Evolutionary conservation across 768 basidiomycete genomes (phyloP), one percentile per base, ranked within the genome.

Genomic region (Gloeostereum incarnatum): DNA sequence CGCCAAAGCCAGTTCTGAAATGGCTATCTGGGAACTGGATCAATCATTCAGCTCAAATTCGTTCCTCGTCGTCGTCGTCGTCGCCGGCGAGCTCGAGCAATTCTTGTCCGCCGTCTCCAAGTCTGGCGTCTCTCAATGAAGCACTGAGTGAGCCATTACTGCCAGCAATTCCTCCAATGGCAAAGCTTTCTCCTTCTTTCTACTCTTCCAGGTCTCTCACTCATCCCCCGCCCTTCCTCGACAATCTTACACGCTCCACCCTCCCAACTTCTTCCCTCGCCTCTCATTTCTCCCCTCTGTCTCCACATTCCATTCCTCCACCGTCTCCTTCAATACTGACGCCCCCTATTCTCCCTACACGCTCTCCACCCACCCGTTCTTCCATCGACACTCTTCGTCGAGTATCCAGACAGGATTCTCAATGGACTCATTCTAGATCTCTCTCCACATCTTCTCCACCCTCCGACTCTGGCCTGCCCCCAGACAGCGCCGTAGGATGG

Each of bases 251-350:
- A 3, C 71, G 78, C 32, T 65, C 71, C 1, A 75, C 81, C 0
- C 66, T 81, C 18, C 81, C 83, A 18, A 79, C 73, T 5, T 62
- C 77, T 5, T 73, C 77, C 1, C n/a, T n/a, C n/a, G n/a, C n/a
- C n/a, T n/a, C n/a, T n/a, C n/a, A 57, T 81, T 10, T 73, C 78
- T 0, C 67, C 65, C 9, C 49, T 62, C 51, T 8, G 47, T 45
- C 27, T 46, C 30, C 47, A 22, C 31, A 34, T 27, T 43, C 45
- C 23, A 38, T 45, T 27, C 19, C 18, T 2, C 14, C n/a, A 23
- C 20, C 24, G 4, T 38, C 18, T 5, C 34, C 44, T 13, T 42
- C 41, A 35, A 48, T 45, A 40, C 42, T 42, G 40, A 33, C 53
- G 17, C 17, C 17, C 13, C 29, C 53, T 38, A 53, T 63, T 40